Base-by-base conservation (phyloP, 352 stramenopile genomes). In the Plasmopara halstedii region DNA sequence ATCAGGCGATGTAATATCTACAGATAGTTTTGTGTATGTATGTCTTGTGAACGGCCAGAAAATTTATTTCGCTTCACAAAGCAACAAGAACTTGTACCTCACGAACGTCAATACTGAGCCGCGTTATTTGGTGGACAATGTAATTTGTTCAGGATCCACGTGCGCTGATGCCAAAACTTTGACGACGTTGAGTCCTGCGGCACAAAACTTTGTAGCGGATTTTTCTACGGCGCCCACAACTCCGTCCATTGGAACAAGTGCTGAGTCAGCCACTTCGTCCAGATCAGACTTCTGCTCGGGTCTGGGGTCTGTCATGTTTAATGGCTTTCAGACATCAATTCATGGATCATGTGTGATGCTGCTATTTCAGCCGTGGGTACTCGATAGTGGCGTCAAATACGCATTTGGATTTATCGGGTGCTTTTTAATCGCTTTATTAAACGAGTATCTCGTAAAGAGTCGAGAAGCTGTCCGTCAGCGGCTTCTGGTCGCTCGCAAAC, bases 51-150 rank as follows among this genome's bases (percentile, higher is more conserved):
- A 85, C 29, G 80, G 73, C 43, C 80, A 92, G 60, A 92, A 89
- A 64, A 73, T 92, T 44, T 92, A 88, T 64, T 92, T 92, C 46
- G 67, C 73, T 21, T 87, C 77, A 17, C 64, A 84, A 41, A 53
- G 48, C 19, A 85, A 62, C 44, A 84, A 83, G 59, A 70, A 73
- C 38, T 40, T 63, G 50, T 92, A 88, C 60, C 47, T 87, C 8
- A 49, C 36, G 33, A 78, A 67, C 25, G 67, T 89, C 21, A 82
- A 81, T 53, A 56, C 65, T 17, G 23, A 64, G 40, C 63, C 67
- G 6, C 70, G 77, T 20, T 65, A 78, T 23, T 42, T 67, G 13
- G 80, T 92, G 3, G 47, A 72, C 17, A 69, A 53, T 25, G 58
- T 74, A 23, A 73, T 83, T 43, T 92, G 80, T 50, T 64, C 64